Conservation (phyloP, 495 filamentous ascomycete genomes). For the Penicillium canariense region DNA sequence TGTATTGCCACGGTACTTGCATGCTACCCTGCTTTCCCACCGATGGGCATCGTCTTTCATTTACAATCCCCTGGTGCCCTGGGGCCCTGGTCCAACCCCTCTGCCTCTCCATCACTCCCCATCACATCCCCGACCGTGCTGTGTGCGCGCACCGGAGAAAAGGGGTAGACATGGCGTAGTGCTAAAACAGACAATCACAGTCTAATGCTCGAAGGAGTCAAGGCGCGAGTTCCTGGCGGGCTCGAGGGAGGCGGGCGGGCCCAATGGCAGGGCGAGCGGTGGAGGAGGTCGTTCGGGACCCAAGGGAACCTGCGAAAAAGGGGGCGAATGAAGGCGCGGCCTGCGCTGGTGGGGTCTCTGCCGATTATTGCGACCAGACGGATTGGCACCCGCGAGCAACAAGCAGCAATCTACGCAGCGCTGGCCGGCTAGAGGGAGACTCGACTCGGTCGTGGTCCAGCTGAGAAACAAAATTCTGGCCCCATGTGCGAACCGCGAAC, state of each 20-base stretch:
- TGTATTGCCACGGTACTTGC: not conserved
- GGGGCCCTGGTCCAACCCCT: not conserved
- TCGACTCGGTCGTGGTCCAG: too few relatives aligned
- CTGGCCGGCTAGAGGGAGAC: too few relatives aligned
- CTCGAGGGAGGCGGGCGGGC: constrained; percentile 5
- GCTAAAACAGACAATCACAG: constrained; percentile 18
- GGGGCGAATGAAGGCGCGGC: constrained; percentile 8
- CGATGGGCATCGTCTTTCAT: too few relatives aligned
- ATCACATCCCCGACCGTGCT: not conserved
- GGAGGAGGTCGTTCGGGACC: constrained; percentile 4
- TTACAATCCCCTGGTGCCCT: not conserved
- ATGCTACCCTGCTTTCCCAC: too few relatives aligned
- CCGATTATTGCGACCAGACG: not conserved
- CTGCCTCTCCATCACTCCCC: not conserved
- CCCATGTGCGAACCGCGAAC: constrained; percentile 4
- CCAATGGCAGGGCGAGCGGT: constrained; percentile 15
- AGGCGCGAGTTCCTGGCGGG: constrained; percentile 10
- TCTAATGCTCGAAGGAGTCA: constrained; percentile 18
- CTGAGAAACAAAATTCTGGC: not conserved
- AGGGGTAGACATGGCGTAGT: constrained; percentile 9
- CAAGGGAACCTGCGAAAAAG: constrained; percentile 7
- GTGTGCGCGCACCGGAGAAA: constrained; percentile 7
- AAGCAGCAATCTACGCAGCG: constrained; percentile 1
- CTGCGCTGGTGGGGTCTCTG: not conserved
- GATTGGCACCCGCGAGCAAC: not conserved